Percentiles rank a stretch among this genome's conserved stretches.
Conservation (phyloP, 2,329 filamentous ascomycete genomes). For the Periconia macrospinosa region DNA sequence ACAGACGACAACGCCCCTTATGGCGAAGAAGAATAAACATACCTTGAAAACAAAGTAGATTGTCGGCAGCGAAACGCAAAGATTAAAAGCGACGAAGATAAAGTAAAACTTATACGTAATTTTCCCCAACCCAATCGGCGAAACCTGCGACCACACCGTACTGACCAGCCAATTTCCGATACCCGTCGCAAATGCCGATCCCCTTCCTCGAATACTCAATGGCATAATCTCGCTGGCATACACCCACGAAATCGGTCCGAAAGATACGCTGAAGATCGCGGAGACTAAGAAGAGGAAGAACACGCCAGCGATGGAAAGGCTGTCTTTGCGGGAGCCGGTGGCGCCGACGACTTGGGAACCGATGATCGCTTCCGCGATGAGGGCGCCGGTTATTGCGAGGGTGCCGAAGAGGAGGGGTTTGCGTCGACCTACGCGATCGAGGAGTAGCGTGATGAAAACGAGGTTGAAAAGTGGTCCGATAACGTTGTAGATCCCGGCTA, state of each 20-base stretch:
- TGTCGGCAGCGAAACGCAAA: constrained; percentile 47
- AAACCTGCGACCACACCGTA: constrained; percentile 62
- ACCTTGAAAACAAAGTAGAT: constrained; percentile 56
- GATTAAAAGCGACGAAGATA: constrained; percentile 58
- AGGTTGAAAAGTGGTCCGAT: constrained; percentile 60
- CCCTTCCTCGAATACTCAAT: constrained; percentile 64
- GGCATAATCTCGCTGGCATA: constrained; percentile 68
- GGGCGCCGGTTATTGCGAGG: constrained; percentile 57
- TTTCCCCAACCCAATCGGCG: constrained; percentile 53
- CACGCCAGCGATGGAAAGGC: constrained; percentile 23
- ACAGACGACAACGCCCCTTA: no score
- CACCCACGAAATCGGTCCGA: constrained; percentile 56
- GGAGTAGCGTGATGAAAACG: constrained; percentile 61
- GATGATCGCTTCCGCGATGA: constrained; percentile 63
- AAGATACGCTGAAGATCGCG: constrained; percentile 38
- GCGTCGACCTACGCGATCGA: constrained; percentile 55
- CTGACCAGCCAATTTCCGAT: constrained; percentile 63
- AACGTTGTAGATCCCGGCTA: constrained; percentile 64
- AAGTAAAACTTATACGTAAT: constrained; percentile 61
- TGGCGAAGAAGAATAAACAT: constrained; percentile 6
- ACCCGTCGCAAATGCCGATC: constrained; percentile 60
- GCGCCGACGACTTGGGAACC: constrained; percentile 41
- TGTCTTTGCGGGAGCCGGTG: constrained; percentile 36
- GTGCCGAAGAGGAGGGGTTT: constrained; percentile 59
- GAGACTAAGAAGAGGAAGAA: constrained; percentile 54